Conservation (phyloP, 371 early-diverging fungal species). For the Rhizopus stolonifer region DNA sequence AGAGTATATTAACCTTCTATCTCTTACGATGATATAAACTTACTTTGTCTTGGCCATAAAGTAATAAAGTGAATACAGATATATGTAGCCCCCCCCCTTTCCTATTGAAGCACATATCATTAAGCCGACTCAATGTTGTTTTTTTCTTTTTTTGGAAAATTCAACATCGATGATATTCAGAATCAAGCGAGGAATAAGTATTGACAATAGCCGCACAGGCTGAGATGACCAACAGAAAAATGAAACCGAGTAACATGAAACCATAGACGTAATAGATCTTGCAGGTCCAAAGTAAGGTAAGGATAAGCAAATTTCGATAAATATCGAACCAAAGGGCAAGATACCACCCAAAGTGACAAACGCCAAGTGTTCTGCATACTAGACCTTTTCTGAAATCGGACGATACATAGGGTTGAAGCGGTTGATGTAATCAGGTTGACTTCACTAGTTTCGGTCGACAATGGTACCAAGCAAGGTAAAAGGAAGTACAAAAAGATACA, state of each 20-base stretch:
- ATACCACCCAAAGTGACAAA: slow-evolving; percentile 71
- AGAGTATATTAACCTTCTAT: background rate
- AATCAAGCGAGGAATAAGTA: slow-evolving; percentile 77
- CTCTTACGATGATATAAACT: slow-evolving; percentile 10
- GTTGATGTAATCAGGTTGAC: slow-evolving; percentile 69
- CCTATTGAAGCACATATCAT: slow-evolving; percentile 77
- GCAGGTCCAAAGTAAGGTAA: slow-evolving; percentile 84
- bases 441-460: slow-evolving; percentile 71
- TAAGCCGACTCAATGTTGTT: slow-evolving; percentile 85
- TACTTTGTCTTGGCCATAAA: slow-evolving; percentile 73
- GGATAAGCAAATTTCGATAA: slow-evolving; percentile 89
- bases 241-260: slow-evolving; percentile 74
- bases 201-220: slow-evolving; percentile 79
- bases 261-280: slow-evolving; percentile 87
- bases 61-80: slow-evolving; percentile 79
- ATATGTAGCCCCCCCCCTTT: slow-evolving; percentile 79
- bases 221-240: slow-evolving; percentile 69
- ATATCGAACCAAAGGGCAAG: slow-evolving; percentile 82
- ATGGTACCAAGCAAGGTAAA: slow-evolving; percentile 77
- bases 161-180: slow-evolving; percentile 85
- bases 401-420: slow-evolving; percentile 83
- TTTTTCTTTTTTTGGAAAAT: no score
- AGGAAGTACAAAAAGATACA: slow-evolving; percentile 77
- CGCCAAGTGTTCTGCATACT: slow-evolving; percentile 67
- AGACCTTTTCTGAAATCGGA: slow-evolving; percentile 76